Conservation (phyloP, 257 asterid genomes). For the Misopates orontium region DNA sequence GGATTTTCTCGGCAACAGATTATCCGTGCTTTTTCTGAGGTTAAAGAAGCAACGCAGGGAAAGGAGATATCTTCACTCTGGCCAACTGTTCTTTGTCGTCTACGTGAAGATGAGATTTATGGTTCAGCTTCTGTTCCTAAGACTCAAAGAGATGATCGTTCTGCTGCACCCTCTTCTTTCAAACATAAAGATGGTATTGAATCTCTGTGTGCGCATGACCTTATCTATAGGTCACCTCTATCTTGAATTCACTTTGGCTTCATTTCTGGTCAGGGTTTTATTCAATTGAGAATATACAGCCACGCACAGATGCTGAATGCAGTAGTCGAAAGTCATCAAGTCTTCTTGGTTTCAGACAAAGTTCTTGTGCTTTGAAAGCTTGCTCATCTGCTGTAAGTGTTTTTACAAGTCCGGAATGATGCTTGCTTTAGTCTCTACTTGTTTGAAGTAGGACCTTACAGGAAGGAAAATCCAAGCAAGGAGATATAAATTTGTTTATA, state of each 20-base stretch:
- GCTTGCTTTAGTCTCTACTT: conserved; percentile 11
- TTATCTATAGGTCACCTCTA: conserved; percentile 19
- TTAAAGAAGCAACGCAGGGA: conserved; percentile 44
- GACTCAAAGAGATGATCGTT: conserved; percentile 28
- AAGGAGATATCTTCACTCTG: conserved; percentile 59
- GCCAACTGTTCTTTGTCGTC: conserved; percentile 66
- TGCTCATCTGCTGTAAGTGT: conserved; percentile 70
- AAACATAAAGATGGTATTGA: conserved; percentile 34
- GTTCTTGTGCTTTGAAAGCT: conserved; percentile 43
- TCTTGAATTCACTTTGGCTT: conserved; percentile 21
- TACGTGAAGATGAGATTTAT: conserved; percentile 66
- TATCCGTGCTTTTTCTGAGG: conserved; percentile 50
- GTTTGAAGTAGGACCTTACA: conserved; percentile 16
- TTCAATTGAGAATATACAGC: conserved; percentile 39
- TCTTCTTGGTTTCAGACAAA: conserved; percentile 37
- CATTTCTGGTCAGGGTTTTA: conserved; percentile 40
- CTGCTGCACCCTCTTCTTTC: conserved; percentile 33
- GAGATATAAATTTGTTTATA: conserved; percentile 19
- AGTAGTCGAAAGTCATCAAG: conserved; percentile 32
- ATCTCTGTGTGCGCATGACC: conserved; percentile 19
- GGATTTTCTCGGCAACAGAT: conserved; percentile 64
- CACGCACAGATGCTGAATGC: conserved; percentile 34
- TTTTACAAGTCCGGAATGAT: conserved; percentile 17
- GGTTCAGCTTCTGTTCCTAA: conserved; percentile 41
- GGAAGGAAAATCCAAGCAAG: conserved; percentile 2